These are phyloP conservation scores for Ambrosia hybrid DNA, from an alignment of 140 eudicot species.

Conservation along the genomic window DNA sequence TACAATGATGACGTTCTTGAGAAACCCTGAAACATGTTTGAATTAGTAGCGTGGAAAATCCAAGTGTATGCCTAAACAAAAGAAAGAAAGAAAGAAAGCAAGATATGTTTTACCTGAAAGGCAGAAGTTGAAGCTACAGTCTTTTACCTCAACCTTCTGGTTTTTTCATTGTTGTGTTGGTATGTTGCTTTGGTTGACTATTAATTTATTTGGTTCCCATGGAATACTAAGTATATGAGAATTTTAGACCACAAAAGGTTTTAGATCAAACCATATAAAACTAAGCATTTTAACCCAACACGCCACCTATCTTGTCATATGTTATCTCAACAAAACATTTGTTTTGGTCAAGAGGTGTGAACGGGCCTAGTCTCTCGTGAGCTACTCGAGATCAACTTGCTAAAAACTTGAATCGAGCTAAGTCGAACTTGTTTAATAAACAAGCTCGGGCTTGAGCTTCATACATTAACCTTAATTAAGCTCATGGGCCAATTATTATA, in stretches of 20 bases:
- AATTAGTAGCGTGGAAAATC: no score
- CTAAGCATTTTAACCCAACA: no score
- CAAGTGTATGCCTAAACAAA: no score
- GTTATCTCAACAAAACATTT: not conserved
- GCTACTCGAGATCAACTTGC: not conserved
- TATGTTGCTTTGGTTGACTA: not conserved
- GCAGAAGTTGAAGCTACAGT: slow-evolving; percentile 20
- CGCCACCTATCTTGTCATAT: not conserved
- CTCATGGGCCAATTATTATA: not conserved
- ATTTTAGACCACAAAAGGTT: no score
- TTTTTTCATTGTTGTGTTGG: not conserved
- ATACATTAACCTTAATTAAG: not conserved
- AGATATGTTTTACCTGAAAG: no score
- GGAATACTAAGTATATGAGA: no score
- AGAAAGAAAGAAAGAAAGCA: no score
- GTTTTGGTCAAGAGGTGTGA: not conserved
- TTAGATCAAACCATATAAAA: no score
- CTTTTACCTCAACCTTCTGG: slow-evolving; percentile 8
- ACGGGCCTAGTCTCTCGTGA: not conserved
- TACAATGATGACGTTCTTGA: no score
- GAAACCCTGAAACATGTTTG: no score
- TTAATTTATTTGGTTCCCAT: slow-evolving; percentile 5
- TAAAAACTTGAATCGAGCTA: not conserved
- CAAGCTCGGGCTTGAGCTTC: not conserved
- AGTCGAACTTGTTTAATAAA: not conserved